Percentiles rank a stretch among this genome's conserved stretches.
Conservation (phyloP, 163 green algal species). For the Scenedesmus sp. region DNA sequence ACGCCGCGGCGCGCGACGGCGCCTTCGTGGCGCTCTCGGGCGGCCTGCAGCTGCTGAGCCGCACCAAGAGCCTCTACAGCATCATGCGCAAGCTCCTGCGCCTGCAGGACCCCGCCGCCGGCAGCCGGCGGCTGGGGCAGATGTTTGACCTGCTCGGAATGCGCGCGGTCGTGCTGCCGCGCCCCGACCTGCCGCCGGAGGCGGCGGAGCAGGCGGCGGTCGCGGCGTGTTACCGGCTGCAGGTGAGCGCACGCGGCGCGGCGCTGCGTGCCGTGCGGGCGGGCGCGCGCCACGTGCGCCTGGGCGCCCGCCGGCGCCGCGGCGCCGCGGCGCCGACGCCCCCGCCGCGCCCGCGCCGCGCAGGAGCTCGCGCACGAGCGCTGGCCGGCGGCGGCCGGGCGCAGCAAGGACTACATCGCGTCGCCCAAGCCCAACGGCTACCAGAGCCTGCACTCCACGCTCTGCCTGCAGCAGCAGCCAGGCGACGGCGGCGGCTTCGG, state of each 20-base stretch:
- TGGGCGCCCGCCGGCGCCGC: no score
- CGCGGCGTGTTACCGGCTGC: constrained; percentile 80
- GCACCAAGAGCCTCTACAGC: constrained; percentile 83
- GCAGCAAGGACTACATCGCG: constrained; percentile 89
- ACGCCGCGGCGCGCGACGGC: constrained; percentile 52
- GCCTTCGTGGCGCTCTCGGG: constrained; percentile 59
- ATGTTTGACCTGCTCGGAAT: constrained; percentile 86
- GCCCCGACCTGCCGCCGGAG: constrained; percentile 51
- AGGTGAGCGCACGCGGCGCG: constrained; percentile 44
- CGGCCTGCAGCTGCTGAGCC: constrained; percentile 57
- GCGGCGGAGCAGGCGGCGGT: constrained; percentile 55
- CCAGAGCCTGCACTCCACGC: constrained; percentile 80
- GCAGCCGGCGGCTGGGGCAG: constrained; percentile 58
- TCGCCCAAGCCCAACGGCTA: constrained; percentile 88
- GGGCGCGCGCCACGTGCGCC: no score
- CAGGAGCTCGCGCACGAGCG: constrained; percentile 54
- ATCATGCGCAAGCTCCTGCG: constrained; percentile 91
- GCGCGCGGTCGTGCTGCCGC: constrained; percentile 72
- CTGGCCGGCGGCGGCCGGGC: constrained; percentile 66
- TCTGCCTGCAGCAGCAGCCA: constrained; percentile 48
- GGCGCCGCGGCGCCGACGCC: no score
- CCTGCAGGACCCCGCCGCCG: constrained; percentile 64
- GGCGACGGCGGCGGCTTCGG: constrained; percentile 20
- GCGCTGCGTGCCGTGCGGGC: not conserved
- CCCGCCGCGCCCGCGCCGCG: not conserved